Evolutionary conservation across 768 basidiomycete species (phyloP), one percentile per base, ranked within the genome.

Genomic region (Tubosaeta sp.): DNA sequence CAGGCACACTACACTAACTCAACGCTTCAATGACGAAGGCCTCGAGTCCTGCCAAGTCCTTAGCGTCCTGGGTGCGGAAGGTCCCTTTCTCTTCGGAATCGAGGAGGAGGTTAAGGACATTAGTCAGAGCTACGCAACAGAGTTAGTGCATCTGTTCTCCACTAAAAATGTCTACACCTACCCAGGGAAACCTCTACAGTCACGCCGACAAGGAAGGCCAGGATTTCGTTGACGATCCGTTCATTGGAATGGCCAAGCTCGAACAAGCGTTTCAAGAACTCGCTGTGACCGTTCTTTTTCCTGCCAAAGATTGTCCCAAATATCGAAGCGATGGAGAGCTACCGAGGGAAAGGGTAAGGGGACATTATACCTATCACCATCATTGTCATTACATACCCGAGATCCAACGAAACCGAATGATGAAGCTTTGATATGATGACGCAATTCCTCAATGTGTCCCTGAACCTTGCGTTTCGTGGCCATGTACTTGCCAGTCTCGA

Each of bases 101-200:
- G 43, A 92, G 66, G 53, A 85, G 84, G 49, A 79, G 67, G 65
- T 91, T 81, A 55, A 90, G 63, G 16, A 81, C 71, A 54, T 91
- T 85, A 10, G 85, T 80, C 50, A 86, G 62, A 1, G 80, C 88
- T 87, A 33, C 46, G 44, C 26, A 16, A 26, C n/a, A n/a, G n/a
- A 54, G 32, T 51, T 46, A 56, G 48, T 22, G 42, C 10, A 32
- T n/a, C 19, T 10, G 26, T 12, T 16, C 1, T 13, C 14, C 16
- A 11, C 11, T 33, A 16, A 14, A 25, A 46, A 6, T 11, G 6
- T 17, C 39, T 5, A 31, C 4, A 65, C 75, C 35, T 58, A 83
- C 88, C 81, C 49, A 91, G 76, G 9, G 84, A 80, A 35, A 91
- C 66, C 67, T 91, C 88, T 11, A 84, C 83, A 6, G 81, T 79